Percentiles rank a stretch among this genome's conserved stretches.
Evolutionary conservation across 768 basidiomycete genomes (phyloP).

Genomic region (Termitomyces sp.): DNA sequence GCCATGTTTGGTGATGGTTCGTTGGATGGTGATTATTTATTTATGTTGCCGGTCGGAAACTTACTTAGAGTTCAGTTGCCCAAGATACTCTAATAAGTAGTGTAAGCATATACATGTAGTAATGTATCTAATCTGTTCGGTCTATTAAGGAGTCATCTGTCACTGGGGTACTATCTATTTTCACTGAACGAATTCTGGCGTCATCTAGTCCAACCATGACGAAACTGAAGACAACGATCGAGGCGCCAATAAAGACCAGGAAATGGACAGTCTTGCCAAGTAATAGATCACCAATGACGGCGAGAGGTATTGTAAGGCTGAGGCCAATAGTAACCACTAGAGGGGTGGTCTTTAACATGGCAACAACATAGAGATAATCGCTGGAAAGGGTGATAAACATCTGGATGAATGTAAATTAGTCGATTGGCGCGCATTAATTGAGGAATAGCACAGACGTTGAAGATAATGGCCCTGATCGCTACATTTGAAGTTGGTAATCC

Average conservation of each 20-base stretch:
- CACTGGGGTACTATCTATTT: slow-evolving; percentile 13
- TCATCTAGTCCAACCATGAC: slow-evolving; percentile 66
- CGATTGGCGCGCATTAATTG: not conserved
- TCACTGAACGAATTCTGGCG: slow-evolving; percentile 24
- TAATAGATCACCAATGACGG: slow-evolving; percentile 78
- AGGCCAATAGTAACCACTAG: slow-evolving; percentile 91
- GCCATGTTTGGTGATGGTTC: not conserved
- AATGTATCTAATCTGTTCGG: not conserved
- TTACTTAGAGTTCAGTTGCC: no score
- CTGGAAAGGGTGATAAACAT: slow-evolving; percentile 83
- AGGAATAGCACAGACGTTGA: slow-evolving; percentile 33
- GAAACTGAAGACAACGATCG: slow-evolving; percentile 76
- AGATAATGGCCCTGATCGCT: slow-evolving; percentile 30
- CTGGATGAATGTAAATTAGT: slow-evolving; percentile 34
- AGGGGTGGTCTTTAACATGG: slow-evolving; percentile 97
- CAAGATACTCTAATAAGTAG: not conserved
- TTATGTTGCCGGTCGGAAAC: no score
- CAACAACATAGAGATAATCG: slow-evolving; percentile 83
- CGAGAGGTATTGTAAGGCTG: slow-evolving; percentile 90
- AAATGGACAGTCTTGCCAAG: slow-evolving; percentile 54
- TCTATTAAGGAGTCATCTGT: slow-evolving; percentile 7
- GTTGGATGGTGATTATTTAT: not conserved
- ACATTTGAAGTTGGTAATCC: slow-evolving; percentile 52
- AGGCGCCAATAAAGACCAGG: slow-evolving; percentile 72
- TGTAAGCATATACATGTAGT: not conserved